Base-by-base conservation (phyloP, 2,329 filamentous ascomycete species). In the Hypoxylon sp. region DNA sequence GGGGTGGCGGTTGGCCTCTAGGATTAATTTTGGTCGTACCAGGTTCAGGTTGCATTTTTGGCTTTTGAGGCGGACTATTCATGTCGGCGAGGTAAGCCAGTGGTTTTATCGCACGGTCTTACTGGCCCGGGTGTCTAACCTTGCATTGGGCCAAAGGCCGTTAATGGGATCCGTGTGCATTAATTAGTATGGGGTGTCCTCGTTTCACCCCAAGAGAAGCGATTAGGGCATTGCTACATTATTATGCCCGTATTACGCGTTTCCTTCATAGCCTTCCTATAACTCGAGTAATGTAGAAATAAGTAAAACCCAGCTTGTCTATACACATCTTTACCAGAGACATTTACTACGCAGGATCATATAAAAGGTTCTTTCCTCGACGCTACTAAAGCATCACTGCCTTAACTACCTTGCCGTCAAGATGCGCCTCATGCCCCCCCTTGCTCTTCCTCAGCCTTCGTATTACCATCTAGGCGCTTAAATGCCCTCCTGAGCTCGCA, bases 401-500 rank as follows among this genome's bases (percentile, higher is more conserved):
- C 25, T 37, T 25, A 30, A n/a, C 45, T 14, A 25, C 34, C 19
- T 54, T 29, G 4, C 19, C 32, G 8, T 62, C 43, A 11, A 43
- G 60, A n/a, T n/a, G n/a, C 12, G 65, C 57, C 19, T 70, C 61
- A n/a, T 57, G 55, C 57, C 29, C 34, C 34, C 45, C 63, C 69
- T 5, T 61, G 32, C 2, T 55, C 52, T 23, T 64, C 61, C 8
- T 54, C 52, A 6, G 45, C 62, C 19, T 64, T 61, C 6, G 54
- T 56, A 51, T 68, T 70, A 25, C 71, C 70, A 5, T 72, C 45
- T 52, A 70, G 71, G 23, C 74, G 72, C 39, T 68, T 63, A 64
- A 83, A 83, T 6, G 78, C 79, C 70, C 69, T 80, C 46, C 81
- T 73, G 55, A 84, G 58, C 73, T 78, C 78, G 61, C 82, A 84